A percentile compares a stretch with the other conserved stretches of the same genome.
These are phyloP conservation scores for Neoascochyta sp. DNA, from an alignment of 2,329 filamentous ascomycete species.

Conservation along the genomic window DNA sequence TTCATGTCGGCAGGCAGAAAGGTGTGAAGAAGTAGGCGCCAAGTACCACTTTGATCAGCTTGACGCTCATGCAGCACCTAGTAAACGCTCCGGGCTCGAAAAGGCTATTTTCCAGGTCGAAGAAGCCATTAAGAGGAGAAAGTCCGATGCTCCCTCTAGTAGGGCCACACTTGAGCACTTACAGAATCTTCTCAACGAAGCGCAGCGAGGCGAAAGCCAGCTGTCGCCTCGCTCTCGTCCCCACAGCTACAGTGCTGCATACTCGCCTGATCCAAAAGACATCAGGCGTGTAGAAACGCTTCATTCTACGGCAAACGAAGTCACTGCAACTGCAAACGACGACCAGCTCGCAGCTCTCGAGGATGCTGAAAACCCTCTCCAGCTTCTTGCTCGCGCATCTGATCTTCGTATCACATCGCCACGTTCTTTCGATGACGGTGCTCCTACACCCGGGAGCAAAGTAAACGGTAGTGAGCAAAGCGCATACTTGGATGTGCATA, in stretches of 20 bases:
- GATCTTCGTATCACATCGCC: conserved; percentile 58
- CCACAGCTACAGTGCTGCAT: conserved; percentile 5
- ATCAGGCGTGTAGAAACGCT: conserved; percentile 12
- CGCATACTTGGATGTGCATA: conserved; percentile 52
- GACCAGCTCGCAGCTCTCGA: conserved; percentile 55
- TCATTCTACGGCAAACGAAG: conserved; percentile 20
- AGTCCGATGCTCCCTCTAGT: conserved; percentile 19
- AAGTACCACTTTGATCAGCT: conserved; percentile 2
- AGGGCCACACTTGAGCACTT: conserved; percentile 35
- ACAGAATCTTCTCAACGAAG: conserved; percentile 50
- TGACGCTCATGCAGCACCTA: conserved; percentile 33
- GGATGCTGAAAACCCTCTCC: conserved; percentile 71
- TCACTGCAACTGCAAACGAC: conserved; percentile 31
- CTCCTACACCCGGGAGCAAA: conserved; percentile 27
- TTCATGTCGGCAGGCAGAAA: conserved; percentile 69
- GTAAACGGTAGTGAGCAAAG: conserved; percentile 32
- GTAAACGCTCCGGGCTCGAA: conserved; percentile 70
- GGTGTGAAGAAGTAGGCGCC: conserved; percentile 68
- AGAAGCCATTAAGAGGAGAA: conserved; percentile 52
- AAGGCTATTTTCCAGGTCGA: conserved; percentile 73
- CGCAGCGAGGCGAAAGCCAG: conserved; percentile 34
- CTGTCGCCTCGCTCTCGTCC: conserved; percentile 1
- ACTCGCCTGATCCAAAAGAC: conserved; percentile 2
- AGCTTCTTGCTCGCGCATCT: conserved; percentile 68
- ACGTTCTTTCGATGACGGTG: conserved; percentile 19